phyloP scores from a whole-genome alignment of 2,329 filamentous ascomycete species.

The Pseudopyrenochaeta lycopersici region DNA sequence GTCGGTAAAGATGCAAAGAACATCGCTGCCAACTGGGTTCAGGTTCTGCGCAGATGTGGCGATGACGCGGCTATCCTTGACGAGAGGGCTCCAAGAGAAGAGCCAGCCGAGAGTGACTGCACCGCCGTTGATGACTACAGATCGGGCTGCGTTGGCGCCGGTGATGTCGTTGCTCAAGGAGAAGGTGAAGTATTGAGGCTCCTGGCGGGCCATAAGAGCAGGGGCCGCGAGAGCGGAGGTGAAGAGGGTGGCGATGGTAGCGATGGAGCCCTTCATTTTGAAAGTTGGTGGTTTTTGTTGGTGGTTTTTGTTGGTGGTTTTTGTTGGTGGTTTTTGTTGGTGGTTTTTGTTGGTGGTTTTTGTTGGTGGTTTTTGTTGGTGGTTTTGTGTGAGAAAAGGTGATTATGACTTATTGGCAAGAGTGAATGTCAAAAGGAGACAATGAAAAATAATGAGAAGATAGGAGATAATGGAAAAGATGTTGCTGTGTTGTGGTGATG shows the following conservation, averaged over 20 bases:
- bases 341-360: constrained; percentile 3
- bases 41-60: constrained; percentile 25
- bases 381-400: background rate
- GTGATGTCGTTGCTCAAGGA: constrained; percentile 25
- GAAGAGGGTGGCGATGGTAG: constrained; percentile 17
- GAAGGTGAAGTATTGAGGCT: constrained; percentile 14
- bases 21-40: constrained; percentile 9
- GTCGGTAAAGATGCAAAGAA: constrained; percentile 21
- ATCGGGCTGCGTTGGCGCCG: constrained; percentile 16
- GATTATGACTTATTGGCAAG: background rate
- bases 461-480: constrained; percentile 10
- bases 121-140: constrained; percentile 11
- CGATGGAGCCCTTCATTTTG: constrained; percentile 30
- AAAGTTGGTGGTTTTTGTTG: constrained; percentile 3
- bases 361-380: constrained; percentile 5
- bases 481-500: constrained; percentile 19
- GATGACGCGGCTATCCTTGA: constrained; percentile 15
- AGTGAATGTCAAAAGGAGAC: constrained; percentile 13
- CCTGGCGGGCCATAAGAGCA: constrained; percentile 13
- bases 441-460: constrained; percentile 5
- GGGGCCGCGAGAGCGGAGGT: constrained; percentile 23
- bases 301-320: constrained; percentile 4
- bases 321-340: constrained; percentile 5
- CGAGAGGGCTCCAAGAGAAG: constrained; percentile 21
- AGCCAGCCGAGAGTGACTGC: constrained; percentile 12